These are phyloP conservation scores for Verticillium nonalfalfae DNA, from an alignment of 2,329 filamentous ascomycete genomes.

Conservation along the genomic window DNA sequence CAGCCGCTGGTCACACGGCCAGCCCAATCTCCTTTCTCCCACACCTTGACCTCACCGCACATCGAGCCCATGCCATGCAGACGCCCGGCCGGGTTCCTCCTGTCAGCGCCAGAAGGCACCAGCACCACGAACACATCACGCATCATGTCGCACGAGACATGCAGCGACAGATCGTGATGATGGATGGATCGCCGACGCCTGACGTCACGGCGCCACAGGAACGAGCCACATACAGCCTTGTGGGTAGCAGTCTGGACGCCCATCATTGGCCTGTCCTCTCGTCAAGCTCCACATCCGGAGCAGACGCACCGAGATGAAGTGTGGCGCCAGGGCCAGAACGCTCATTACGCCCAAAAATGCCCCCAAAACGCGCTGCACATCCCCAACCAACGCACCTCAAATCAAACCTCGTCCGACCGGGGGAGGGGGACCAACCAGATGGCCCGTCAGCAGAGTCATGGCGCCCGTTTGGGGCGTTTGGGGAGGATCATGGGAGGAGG, in stretches of 20 bases:
- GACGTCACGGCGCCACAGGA: not conserved
- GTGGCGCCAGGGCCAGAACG: not conserved
- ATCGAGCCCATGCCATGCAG: not conserved
- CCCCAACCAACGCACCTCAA: no score
- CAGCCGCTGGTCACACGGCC: not conserved
- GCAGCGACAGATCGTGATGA: not conserved
- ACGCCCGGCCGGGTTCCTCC: not conserved
- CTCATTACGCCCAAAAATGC: no score
- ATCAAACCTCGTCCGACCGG: no score
- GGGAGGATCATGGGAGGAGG: no score
- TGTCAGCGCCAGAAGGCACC: not conserved
- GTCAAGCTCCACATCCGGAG: not conserved
- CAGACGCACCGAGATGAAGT: not conserved
- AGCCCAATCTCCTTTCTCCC: not conserved
- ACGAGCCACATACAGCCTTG: not conserved
- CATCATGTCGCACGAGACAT: not conserved
- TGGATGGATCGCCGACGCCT: not conserved
- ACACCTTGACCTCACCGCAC: not conserved
- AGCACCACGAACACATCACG: not conserved
- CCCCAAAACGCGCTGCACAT: no score
- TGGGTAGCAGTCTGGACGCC: not conserved
- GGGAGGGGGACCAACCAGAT: no score
- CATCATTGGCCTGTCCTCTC: not conserved
- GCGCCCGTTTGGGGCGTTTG: no score
- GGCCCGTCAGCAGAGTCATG: no score